Conservation (phyloP, 2,329 filamentous ascomycete genomes). For the Alternaria sp. region DNA sequence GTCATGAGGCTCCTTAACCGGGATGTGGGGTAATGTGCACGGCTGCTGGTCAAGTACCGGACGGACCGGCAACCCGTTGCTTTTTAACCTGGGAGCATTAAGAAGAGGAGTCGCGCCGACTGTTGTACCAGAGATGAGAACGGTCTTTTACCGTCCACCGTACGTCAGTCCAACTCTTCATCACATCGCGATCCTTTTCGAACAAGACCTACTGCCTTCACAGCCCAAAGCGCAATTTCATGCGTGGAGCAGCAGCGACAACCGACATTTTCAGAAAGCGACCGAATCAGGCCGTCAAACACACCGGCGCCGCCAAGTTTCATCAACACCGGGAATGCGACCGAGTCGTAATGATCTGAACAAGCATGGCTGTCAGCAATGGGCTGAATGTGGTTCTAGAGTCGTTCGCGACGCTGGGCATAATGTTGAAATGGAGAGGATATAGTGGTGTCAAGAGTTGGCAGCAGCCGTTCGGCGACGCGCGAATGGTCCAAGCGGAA, state of each 20-base stretch:
- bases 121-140: not conserved
- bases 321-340: conserved; percentile 6
- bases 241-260: not conserved
- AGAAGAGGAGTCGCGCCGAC: not conserved
- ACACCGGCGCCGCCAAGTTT: conserved; percentile 11
- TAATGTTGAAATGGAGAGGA: not conserved
- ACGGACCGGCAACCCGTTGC: conserved; percentile 19
- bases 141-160: not conserved
- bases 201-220: not conserved
- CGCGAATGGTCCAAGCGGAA: not conserved
- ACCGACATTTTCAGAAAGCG: not conserved
- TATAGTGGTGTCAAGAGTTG: not conserved
- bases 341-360: conserved; percentile 1
- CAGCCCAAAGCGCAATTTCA: not conserved
- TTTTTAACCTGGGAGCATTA: not conserved
- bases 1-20: conserved; percentile 12
- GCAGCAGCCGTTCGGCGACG: not conserved
- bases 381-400: not conserved
- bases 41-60: not conserved
- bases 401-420: not conserved
- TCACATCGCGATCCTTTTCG: not conserved
- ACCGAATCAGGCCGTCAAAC: conserved; percentile 17
- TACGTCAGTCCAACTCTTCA: not conserved
- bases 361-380: not conserved
- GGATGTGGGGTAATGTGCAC: conserved; percentile 22